Conservation (phyloP, 2,329 filamentous ascomycete genomes). For the Colletotrichum sublineola region DNA sequence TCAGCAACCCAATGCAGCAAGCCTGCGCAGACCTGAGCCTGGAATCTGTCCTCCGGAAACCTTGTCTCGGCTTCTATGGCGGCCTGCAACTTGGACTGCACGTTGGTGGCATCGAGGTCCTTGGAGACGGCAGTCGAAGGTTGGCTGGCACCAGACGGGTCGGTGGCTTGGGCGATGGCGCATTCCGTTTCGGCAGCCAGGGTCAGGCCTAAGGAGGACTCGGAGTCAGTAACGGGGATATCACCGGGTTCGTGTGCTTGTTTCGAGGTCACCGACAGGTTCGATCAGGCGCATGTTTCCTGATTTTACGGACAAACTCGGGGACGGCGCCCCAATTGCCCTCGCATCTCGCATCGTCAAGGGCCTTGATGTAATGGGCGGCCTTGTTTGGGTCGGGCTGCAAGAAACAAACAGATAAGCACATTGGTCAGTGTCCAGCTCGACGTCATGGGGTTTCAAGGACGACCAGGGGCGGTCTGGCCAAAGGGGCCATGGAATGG, state of each 20-base stretch:
- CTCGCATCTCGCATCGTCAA: slow-evolving; percentile 89
- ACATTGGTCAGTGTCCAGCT: slow-evolving; percentile 34
- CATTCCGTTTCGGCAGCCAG: slow-evolving; percentile 78
- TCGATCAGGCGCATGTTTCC: slow-evolving; percentile 90
- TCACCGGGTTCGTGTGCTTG: slow-evolving; percentile 4
- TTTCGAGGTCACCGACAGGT: slow-evolving; percentile 73
- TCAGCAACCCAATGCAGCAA: slow-evolving; percentile 86
- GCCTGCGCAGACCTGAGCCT: slow-evolving; percentile 85
- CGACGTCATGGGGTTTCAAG: slow-evolving; percentile 42
- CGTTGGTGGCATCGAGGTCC: slow-evolving; percentile 60
- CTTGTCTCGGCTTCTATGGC: slow-evolving; percentile 70
- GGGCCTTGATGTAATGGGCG: slow-evolving; percentile 81
- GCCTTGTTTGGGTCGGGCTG: slow-evolving; percentile 72
- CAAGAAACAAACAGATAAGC: slow-evolving; percentile 23
- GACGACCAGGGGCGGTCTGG: slow-evolving; percentile 17
- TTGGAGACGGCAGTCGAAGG: slow-evolving; percentile 58
- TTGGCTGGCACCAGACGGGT: slow-evolving; percentile 55
- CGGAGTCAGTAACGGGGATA: slow-evolving; percentile 41
- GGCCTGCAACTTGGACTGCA: slow-evolving; percentile 64
- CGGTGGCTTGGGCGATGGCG: slow-evolving; percentile 70
- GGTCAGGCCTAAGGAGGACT: slow-evolving; percentile 69
- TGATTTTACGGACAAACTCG: slow-evolving; percentile 91
- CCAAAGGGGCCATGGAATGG: slow-evolving; percentile 17
- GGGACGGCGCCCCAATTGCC: slow-evolving; percentile 89
- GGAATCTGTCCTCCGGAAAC: slow-evolving; percentile 73